Conservation (phyloP, 345 rosid species). For the Lumnitzera racemosa region DNA sequence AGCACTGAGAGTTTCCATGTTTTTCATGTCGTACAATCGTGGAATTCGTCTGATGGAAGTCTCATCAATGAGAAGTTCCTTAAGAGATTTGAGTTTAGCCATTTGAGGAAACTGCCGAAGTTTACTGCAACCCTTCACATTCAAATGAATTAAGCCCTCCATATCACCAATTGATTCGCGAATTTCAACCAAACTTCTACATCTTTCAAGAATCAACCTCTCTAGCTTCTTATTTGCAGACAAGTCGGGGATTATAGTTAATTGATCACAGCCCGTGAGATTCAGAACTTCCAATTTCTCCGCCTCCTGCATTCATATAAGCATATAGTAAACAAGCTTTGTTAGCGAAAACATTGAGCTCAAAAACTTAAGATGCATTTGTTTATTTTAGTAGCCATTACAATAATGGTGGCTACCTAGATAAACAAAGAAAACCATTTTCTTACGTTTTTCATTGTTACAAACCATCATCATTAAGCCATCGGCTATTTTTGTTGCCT, state of each 20-base stretch:
- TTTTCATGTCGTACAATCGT: not conserved
- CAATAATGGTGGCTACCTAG: too few relatives aligned
- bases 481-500: too few relatives aligned
- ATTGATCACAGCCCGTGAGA: slow-evolving; percentile 1
- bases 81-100: not conserved
- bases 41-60: slow-evolving; percentile 3
- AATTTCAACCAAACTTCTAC: not conserved
- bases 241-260: slow-evolving; percentile 1
- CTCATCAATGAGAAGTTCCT: slow-evolving; percentile 3
- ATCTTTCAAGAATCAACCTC: slow-evolving; percentile 2
- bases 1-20: not conserved
- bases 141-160: not conserved
- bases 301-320: not conserved
- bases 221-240: not conserved
- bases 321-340: too few relatives aligned
- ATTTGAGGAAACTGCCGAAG: not conserved
- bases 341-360: too few relatives aligned
- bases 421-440: too few relatives aligned
- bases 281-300: slow-evolving; percentile 5
- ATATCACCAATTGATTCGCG: not conserved
- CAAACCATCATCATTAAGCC: too few relatives aligned
- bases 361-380: too few relatives aligned
- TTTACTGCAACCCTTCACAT: not conserved
- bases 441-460: too few relatives aligned
- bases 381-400: too few relatives aligned